Evolutionary conservation across 2,329 filamentous ascomycete genomes (phyloP), one percentile per base, ranked within the genome.

Genomic region (Arachnopeziza araneosa): DNA sequence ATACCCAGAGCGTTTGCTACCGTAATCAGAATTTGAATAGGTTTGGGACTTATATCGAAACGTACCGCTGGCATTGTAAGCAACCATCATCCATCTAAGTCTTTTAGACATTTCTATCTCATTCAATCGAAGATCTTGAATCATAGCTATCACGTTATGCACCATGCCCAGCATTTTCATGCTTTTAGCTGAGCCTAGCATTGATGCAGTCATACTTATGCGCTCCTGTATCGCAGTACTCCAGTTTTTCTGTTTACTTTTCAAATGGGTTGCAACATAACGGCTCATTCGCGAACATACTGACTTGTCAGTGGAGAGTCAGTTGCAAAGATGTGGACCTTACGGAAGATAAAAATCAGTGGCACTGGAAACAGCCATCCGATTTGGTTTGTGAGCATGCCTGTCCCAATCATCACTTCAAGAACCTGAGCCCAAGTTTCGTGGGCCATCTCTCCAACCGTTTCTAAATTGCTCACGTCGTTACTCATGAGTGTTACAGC

Each of bases 291-390:
- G 73, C 7, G 77, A 78, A 63, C 74, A 78, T 12, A 77, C 76
- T 78, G 48, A 32, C 4, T 6, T 26, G 26, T 54, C 9, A 22
- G 22, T 44, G 4, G 12, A 44, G 4, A 14, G 6, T 14, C 36
- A 8, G 4, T 6, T 14, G 5, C 36, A 4, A 12, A 19, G 6
- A 17, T 12, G 17, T 44, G 36, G 24, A 55, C 75, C n/a, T 69
- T 62, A 78, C 77, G 62, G 22, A 75, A 71, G 4, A 79, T 77
- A 12, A 78, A 62, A 7, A 74, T 58, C 1, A 78, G 60, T 0
- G 77, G 77, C 14, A 79, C 58, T 0, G 72, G 73, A 64, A 70
- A 77, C 4, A 79, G 52, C 75, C 76, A 78, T 6, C 76, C 74
- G 5, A 79, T 72, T 59, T 77, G 63, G 10, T 60, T 63, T 2